A percentile compares a stretch with the other conserved stretches of the same genome.
Evolutionary conservation across 1,284 basidiomycete genomes (phyloP).

Genomic region (Sporisorium reilianum): DNA sequence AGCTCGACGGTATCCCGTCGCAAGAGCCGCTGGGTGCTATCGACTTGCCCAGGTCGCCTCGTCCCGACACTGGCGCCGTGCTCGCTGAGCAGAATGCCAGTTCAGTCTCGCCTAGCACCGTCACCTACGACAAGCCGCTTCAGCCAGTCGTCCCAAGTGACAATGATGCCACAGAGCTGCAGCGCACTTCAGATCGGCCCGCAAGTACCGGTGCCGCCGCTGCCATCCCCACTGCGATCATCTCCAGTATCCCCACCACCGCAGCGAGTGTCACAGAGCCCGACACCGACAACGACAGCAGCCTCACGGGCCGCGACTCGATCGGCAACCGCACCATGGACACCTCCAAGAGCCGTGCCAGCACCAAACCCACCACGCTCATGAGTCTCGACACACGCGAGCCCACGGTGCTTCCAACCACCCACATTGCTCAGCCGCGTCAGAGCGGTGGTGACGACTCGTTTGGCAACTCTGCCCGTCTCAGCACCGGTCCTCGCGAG

Average conservation of each 20-base stretch:
- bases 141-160: not conserved
- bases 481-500: conserved; percentile 40
- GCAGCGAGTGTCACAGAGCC: conserved; percentile 4
- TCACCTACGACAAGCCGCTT: conserved; percentile 18
- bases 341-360: conserved; percentile 78
- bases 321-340: conserved; percentile 60
- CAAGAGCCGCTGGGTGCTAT: conserved; percentile 53
- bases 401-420: conserved; percentile 72
- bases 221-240: conserved; percentile 15
- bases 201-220: conserved; percentile 14
- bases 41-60: conserved; percentile 40
- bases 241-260: conserved; percentile 9
- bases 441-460: conserved; percentile 60
- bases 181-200: too few species aligned
- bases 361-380: conserved; percentile 94
- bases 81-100: conserved; percentile 1
- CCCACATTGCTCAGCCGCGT: conserved; percentile 88
- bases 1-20: conserved; percentile 45
- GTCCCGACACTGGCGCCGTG: conserved; percentile 11
- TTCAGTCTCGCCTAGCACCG: conserved; percentile 12
- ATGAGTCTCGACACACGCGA: conserved; percentile 79
- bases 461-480: conserved; percentile 30
- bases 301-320: conserved; percentile 46
- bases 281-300: conserved; percentile 41
- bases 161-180: not conserved